Base-by-base conservation (phyloP, 306 rosid species). In the Cucurbita maxima region DNA sequence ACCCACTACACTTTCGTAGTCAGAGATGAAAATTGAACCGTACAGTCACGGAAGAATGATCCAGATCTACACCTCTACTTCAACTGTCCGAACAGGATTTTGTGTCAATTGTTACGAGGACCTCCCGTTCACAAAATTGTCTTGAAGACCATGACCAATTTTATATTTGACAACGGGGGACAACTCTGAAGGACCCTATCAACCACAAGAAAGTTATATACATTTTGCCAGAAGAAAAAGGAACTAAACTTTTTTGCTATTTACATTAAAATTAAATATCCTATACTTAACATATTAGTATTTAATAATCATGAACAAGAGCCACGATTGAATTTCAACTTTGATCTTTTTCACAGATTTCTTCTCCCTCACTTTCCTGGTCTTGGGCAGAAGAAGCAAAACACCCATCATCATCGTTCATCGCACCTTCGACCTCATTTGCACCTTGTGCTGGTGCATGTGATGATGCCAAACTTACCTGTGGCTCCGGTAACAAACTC, bases 401-500 rank as follows among this genome's bases (percentile, higher is more conserved):
- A 59, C 82, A 15, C 45, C 82, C 77, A 68, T 92, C 90, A 52
- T 86, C 94, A 14, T 86, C 94, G 16, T 83, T 76, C 76, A 67
- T 38, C 12, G 86, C 56, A 64, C 82, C 96, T 76, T 87, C 98
- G 5, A 87, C 82, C 73, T 85, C 96, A 25, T 87, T 84, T 15
- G 83, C 58, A 20, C 82, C 86, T 74, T 87, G 89, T 6, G 83
- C 80, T 52, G 79, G 88, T 52, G 71, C 82, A 51, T 80, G 85
- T 47, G 79, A 84, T 63, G 98, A 85, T 10, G 88, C 74, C 25
- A 94, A 82, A 75, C 87, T 87, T 60, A 87, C 80, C 81, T 81
- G 92, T 76, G 87, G 94, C 76, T 93, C 96, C 7, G 89, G 66
- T 48, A 80, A 76, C 87, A 94, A 85, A 86, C 97, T 94, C 45